phyloP scores from a whole-genome alignment of 768 basidiomycete species.

The Xerocomellus intermedius region DNA sequence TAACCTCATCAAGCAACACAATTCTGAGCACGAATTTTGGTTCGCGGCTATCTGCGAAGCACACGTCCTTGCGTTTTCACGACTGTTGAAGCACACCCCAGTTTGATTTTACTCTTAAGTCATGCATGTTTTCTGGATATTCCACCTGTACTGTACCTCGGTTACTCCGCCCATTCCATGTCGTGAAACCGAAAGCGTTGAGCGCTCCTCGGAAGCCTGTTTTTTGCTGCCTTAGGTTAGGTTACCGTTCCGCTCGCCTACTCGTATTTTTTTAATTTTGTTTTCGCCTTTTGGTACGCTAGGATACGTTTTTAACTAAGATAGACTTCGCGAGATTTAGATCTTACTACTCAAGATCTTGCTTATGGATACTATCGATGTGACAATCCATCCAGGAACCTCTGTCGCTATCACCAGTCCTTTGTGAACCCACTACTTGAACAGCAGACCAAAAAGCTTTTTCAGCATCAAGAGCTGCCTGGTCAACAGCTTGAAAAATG shows the following conservation, averaged over 20 bases:
- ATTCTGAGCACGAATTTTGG: background rate
- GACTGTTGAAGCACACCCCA: background rate
- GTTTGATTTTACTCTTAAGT: too few relatives aligned
- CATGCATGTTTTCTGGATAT: too few relatives aligned
- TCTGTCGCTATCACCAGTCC: background rate
- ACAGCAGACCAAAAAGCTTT: conserved; percentile 48
- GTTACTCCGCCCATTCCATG: too few relatives aligned
- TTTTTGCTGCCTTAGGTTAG: too few relatives aligned
- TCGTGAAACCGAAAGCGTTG: too few relatives aligned
- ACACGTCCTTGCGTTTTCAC: background rate
- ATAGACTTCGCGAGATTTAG: too few relatives aligned
- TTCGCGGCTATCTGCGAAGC: background rate
- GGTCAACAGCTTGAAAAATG: conserved; percentile 55
- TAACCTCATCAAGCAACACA: background rate
- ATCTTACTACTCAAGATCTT: background rate
- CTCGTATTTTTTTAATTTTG: too few relatives aligned
- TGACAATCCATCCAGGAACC: conserved; percentile 11
- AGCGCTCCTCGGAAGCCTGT: too few relatives aligned
- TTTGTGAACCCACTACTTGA: background rate
- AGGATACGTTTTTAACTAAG: too few relatives aligned
- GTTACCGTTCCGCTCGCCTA: too few relatives aligned
- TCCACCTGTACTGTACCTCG: too few relatives aligned
- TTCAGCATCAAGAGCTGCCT: conserved; percentile 57
- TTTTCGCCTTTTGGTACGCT: too few relatives aligned
- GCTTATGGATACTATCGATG: background rate